Base-by-base conservation (phyloP, 2,329 filamentous ascomycete genomes). In the Talaromyces marneffei region DNA sequence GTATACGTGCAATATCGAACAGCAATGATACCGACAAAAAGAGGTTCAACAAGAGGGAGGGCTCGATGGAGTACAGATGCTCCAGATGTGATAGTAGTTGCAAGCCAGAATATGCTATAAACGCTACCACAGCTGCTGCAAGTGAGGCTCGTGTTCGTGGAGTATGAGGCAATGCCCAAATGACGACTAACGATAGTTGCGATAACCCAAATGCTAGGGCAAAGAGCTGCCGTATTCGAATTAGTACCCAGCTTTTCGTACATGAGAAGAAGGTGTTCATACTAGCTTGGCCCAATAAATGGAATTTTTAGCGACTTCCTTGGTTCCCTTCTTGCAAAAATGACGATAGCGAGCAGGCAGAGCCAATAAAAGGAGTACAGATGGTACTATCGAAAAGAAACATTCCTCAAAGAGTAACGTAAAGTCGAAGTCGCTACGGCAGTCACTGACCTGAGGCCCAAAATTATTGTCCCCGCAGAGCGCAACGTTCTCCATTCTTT, bases 361-460 rank as follows among this genome's bases (percentile, higher is more conserved):
- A 9, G 57, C 57, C 23, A 59, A 14, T 23, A 53, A 53, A 1
- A 59, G 7, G 23, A 59, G 46, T 42, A 50, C 33, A 7, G 57
- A 40, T 53, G 46, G 33, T 10, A 33, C 23, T 59, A 59, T 59
- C 18, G 35, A 40, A 4, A 59, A 42, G 7, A 59, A 25, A 12
- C 23, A 42, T 42, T 59, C 57, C 33, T 59, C 57, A 14, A 59
- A 59, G n/a, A 60, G 50, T 35, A 60, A 46, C 16, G 58, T 60
- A 23, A 60, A 60, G 40, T 60, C 58, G 16, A 60, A 60, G 9
- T 25, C 23, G 10, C 58, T 37, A 10, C 48, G 58, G 23, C 58
- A 60, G 9, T 37, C 2, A 27, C 27, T 35, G 18, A 60, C 48
- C 46, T 37, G n/a, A 7, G 58, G 58, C 10, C 50, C 58, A 27